These are phyloP conservation scores for Helianthus annuus DNA, from an alignment of 129 eudicot species.

Conservation along the genomic window HanXRQr2.0-SUNRISE NC_035437.2:177502118-177502617, in stretches of 20 bases:
- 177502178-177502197: conserved; percentile 64
- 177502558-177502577: conserved; percentile 80
- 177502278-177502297: conserved; percentile 85
- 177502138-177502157: conserved; percentile 80
- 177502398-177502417: conserved; percentile 80
- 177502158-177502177: conserved; percentile 86
- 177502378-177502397: conserved; percentile 84
- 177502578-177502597: conserved; percentile 81
- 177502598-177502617: conserved; percentile 78
- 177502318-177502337: conserved; percentile 82
- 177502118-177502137: conserved; percentile 62
- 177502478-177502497: conserved; percentile 94
- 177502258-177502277: conserved; percentile 83
- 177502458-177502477: conserved; percentile 95
- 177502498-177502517: conserved; percentile 84
- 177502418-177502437: conserved; percentile 66
- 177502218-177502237: conserved; percentile 44
- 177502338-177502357: conserved; percentile 83
- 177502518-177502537: conserved; percentile 86
- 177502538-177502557: conserved; percentile 83
- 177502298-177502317: conserved; percentile 92
- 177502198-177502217: conserved; percentile 58
- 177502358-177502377: conserved; percentile 63
- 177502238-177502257: conserved; percentile 71
- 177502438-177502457: conserved; percentile 97